A percentile compares a stretch with the other conserved stretches of the same genome.
Evolutionary conservation across 371 early-diverging fungal genomes (phyloP).

Genomic region (Capillidium rhysosporum): DNA sequence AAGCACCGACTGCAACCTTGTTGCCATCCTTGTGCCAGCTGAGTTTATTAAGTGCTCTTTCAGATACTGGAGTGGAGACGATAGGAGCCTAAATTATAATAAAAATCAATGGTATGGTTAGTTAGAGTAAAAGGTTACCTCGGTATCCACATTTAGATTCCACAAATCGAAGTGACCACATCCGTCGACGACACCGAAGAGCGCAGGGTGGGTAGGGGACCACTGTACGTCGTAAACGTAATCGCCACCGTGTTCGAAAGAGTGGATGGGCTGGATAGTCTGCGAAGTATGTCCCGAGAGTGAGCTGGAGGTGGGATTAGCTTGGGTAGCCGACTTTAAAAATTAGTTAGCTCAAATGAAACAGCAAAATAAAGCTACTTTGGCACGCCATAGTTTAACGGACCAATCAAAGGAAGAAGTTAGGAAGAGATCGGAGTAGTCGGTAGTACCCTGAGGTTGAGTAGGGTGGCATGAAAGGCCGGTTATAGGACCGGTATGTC

Average conservation of each 20-base stretch:
- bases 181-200: conserved; percentile 85
- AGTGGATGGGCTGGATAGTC: conserved; percentile 39
- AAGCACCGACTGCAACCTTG: conserved; percentile 61
- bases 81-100: conserved; percentile 26
- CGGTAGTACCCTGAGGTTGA: conserved; percentile 32
- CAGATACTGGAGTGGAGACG: conserved; percentile 36
- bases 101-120: neutral
- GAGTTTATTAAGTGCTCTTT: conserved; percentile 76
- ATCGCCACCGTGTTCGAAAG: conserved; percentile 82
- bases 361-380: conserved; percentile 18
- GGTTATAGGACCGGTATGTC: conserved; percentile 77
- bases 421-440: conserved; percentile 76
- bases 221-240: conserved; percentile 92
- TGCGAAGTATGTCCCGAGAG: conserved; percentile 13
- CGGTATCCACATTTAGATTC: conserved; percentile 75
- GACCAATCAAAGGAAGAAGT: conserved; percentile 91
- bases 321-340: conserved; percentile 32
- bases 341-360: neutral
- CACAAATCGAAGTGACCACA: conserved; percentile 74
- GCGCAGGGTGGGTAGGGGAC: conserved; percentile 84
- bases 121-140: conserved; percentile 22
- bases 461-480: conserved; percentile 83
- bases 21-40: conserved; percentile 80
- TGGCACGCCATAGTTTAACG: conserved; percentile 81
- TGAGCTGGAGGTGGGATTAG: conserved; percentile 32